Conservation (phyloP, 176 grass and related monocot species). For the Puya raimondii region DNA sequence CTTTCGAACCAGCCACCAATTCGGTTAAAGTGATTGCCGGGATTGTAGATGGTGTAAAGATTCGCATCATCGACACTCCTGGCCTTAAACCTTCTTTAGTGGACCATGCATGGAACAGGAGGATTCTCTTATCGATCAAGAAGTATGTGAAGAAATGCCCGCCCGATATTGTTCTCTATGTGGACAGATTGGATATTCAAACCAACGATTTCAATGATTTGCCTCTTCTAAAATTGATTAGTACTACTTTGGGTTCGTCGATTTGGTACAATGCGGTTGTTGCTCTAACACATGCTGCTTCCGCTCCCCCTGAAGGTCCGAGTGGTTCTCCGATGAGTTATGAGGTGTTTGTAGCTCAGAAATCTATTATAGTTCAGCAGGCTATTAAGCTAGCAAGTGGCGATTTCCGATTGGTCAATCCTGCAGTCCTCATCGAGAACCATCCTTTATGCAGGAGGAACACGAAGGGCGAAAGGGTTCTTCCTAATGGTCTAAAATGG, state of each 20-base stretch:
- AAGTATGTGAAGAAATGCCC: constrained; percentile 80
- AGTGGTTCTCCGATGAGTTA: constrained; percentile 74
- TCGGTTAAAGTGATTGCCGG: constrained; percentile 45
- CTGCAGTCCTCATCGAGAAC: constrained; percentile 84
- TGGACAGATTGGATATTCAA: constrained; percentile 69
- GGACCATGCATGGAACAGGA: constrained; percentile 80
- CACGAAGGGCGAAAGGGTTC: constrained; percentile 56
- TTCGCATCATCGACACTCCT: constrained; percentile 76
- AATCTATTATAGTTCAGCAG: constrained; percentile 83
- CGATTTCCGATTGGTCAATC: constrained; percentile 91
- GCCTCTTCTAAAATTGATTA: constrained; percentile 78
- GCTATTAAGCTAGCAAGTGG: constrained; percentile 65
- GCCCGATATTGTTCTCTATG: constrained; percentile 88
- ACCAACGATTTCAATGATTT: constrained; percentile 73
- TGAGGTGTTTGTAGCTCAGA: constrained; percentile 77
- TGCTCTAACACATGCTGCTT: constrained; percentile 83
- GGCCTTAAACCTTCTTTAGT: constrained; percentile 62
- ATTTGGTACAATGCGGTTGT: constrained; percentile 96
- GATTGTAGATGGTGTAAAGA: constrained; percentile 77
- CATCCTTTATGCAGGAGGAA: constrained; percentile 80
- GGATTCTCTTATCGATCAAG: constrained; percentile 58
- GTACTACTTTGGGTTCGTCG: constrained; percentile 63
- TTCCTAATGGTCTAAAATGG: constrained; percentile 87
- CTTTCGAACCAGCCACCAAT: constrained; percentile 32
- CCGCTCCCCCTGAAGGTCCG: constrained; percentile 79